These are phyloP conservation scores for Potentilla sterilis DNA, from an alignment of 306 rosid species.

Conservation along the genomic window DNA sequence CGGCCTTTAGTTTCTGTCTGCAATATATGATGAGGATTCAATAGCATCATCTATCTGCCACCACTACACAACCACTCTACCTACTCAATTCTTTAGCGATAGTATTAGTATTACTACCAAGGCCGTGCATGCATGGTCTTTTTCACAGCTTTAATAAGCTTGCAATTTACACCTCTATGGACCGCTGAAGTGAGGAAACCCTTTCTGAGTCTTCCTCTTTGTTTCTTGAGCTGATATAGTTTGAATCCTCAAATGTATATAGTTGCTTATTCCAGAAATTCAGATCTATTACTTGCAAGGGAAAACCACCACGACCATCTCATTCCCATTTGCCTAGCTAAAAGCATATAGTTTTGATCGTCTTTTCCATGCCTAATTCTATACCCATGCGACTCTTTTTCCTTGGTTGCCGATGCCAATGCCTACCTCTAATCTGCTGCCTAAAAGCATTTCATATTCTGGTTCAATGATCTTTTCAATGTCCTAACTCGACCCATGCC, in stretches of 20 bases:
- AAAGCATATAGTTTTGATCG: neutral
- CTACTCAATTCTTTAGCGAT: neutral
- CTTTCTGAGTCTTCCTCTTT: too few relatives aligned
- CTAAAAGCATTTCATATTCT: neutral
- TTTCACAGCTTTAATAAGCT: neutral
- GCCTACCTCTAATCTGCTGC: neutral
- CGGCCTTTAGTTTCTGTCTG: slow-evolving; percentile 3
- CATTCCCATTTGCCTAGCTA: neutral
- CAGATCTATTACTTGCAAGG: neutral
- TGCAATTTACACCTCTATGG: neutral
- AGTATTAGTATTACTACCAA: neutral
- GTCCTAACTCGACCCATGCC: too few relatives aligned
- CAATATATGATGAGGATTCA: neutral
- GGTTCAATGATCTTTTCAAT: neutral
- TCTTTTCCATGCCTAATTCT: neutral
- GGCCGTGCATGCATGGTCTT: neutral
- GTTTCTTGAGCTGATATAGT: too few relatives aligned
- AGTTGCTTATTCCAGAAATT: neutral
- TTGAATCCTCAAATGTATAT: too few relatives aligned
- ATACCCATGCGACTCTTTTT: too few relatives aligned
- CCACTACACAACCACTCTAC: neutral
- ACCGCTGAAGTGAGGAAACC: neutral
- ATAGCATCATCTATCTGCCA: neutral
- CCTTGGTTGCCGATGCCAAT: too few relatives aligned
- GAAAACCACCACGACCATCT: neutral